phyloP scores from a whole-genome alignment of 768 basidiomycete species.

The Hypsizygus marmoreus region DNA sequence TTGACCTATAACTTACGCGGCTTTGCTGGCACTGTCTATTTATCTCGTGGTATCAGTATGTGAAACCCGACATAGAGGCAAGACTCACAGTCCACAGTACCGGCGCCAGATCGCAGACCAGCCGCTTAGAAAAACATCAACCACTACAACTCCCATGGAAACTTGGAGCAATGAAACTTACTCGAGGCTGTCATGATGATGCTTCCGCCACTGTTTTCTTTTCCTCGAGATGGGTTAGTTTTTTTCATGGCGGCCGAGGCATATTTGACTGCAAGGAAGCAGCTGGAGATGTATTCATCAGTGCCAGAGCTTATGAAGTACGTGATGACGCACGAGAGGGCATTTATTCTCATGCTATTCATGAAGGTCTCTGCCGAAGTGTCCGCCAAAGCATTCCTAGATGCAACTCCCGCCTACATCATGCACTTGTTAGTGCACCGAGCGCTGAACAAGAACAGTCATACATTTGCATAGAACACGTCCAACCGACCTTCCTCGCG shows the following conservation, averaged over 20 bases:
- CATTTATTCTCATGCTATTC: constrained; percentile 78
- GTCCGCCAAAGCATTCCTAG: constrained; percentile 44
- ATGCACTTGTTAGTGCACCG: background rate
- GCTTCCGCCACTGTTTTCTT: constrained; percentile 71
- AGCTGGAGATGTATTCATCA: constrained; percentile 49
- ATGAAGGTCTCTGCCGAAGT: constrained; percentile 69
- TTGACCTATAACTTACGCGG: constrained; percentile 61
- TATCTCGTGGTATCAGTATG: constrained; percentile 2
- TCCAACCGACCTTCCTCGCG: constrained; percentile 86
- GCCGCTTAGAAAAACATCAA: constrained; percentile 55
- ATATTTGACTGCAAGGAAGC: constrained; percentile 87
- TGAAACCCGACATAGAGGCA: background rate
- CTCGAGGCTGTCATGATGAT: constrained; percentile 88
- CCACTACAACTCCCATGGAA: background rate
- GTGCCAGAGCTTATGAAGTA: background rate
- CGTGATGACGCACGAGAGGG: constrained; percentile 45
- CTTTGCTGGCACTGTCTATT: constrained; percentile 89
- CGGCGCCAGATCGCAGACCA: constrained; percentile 81
- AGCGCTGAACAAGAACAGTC: constrained; percentile 15
- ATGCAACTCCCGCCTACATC: constrained; percentile 67
- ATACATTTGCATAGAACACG: constrained; percentile 93
- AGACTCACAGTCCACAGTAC: constrained; percentile 74
- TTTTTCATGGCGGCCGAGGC: constrained; percentile 82
- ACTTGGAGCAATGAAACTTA: constrained; percentile 30
- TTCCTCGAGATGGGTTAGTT: constrained; percentile 66